Conservation (phyloP, 495 filamentous ascomycete species). For the Trypethelium eluteriae region DNA sequence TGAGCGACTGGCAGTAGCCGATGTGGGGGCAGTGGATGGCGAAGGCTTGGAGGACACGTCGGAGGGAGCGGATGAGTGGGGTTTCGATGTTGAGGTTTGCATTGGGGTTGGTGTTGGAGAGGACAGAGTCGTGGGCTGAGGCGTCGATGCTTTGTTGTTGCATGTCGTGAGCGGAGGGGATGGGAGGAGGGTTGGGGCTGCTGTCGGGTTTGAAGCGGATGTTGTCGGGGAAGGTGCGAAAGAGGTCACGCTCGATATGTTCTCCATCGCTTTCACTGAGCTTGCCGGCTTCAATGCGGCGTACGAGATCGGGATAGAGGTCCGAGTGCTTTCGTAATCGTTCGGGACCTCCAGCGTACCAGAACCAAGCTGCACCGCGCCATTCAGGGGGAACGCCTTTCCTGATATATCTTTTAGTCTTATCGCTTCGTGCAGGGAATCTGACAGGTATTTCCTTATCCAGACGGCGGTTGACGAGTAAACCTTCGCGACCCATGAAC, state of each 20-base stretch:
- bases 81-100: conserved; percentile 51
- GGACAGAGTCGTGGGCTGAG: conserved; percentile 6
- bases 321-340: conserved; percentile 64
- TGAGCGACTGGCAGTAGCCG: conserved; percentile 94
- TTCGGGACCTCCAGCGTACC: conserved; percentile 83
- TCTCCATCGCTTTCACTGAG: conserved; percentile 68
- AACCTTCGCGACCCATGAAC: conserved; percentile 65
- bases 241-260: conserved; percentile 87
- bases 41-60: conserved; percentile 82
- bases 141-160: background rate
- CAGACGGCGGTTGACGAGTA: conserved; percentile 30
- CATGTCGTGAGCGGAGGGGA: conserved; percentile 20
- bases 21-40: conserved; percentile 80
- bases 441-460: conserved; percentile 59
- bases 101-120: background rate
- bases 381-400: conserved; percentile 95
- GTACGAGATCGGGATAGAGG: conserved; percentile 62
- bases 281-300: conserved; percentile 53
- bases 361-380: conserved; percentile 93
- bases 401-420: conserved; percentile 79
- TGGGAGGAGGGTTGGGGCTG: conserved; percentile 11
- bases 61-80: conserved; percentile 67
- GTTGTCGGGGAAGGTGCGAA: conserved; percentile 95
- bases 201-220: conserved; percentile 74
- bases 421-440: conserved; percentile 73